These are phyloP conservation scores for Fusarium buharicum DNA, from an alignment of 2,329 filamentous ascomycete species.

Conservation along the genomic window DNA sequence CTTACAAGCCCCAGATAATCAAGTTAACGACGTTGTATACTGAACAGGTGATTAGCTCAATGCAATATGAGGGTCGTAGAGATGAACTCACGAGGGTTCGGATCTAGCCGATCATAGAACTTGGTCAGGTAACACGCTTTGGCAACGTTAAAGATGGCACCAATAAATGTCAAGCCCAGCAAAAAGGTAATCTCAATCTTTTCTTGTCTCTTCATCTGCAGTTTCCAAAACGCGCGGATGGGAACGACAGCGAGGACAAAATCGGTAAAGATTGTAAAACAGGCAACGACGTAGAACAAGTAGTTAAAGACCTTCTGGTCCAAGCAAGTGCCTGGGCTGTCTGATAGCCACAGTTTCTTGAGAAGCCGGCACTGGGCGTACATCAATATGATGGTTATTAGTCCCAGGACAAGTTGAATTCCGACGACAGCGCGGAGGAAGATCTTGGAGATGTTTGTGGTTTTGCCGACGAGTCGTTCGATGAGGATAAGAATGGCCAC, in stretches of 20 bases:
- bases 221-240: conserved; percentile 15
- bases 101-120: conserved; percentile 5
- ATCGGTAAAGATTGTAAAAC: conserved; percentile 25
- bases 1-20: conserved; percentile 23
- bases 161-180: conserved; percentile 17
- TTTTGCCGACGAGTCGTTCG: conserved; percentile 17
- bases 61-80: no score
- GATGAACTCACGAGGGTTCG: background rate
- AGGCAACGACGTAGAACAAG: conserved; percentile 26
- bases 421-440: conserved; percentile 9
- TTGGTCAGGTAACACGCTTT: conserved; percentile 12
- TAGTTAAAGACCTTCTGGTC: conserved; percentile 19
- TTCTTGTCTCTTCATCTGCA: conserved; percentile 17
- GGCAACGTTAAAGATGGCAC: conserved; percentile 14
- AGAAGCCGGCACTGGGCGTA: conserved; percentile 6
- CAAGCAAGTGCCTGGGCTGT: conserved; percentile 4
- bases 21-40: conserved; percentile 19
- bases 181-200: conserved; percentile 26
- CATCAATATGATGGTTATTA: conserved; percentile 6
- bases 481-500: conserved; percentile 28
- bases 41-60: background rate
- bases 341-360: conserved; percentile 1
- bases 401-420: conserved; percentile 3
- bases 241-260: conserved; percentile 16
- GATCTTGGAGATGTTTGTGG: background rate